A percentile compares a stretch with the other conserved stretches of the same genome.
Evolutionary conservation across 106 monocot genomes (phyloP).

Genomic region (Alisma plantagoaquatica): DNA sequence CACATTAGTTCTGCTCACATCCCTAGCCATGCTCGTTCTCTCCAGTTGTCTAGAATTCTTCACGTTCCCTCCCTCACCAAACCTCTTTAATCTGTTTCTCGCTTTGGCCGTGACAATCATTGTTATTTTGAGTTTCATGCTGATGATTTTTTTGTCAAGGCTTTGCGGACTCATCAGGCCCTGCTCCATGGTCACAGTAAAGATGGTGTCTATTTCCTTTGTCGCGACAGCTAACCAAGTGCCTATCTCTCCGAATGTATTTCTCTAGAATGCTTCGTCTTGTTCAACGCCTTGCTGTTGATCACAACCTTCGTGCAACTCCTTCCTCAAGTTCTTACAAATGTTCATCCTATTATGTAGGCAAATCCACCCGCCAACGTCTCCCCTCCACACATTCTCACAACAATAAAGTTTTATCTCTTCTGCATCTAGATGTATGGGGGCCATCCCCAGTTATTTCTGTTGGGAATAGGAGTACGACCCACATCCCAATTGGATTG

Average conservation of each 20-base stretch:
- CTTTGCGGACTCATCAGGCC: too few species aligned
- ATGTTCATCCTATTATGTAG: too few species aligned
- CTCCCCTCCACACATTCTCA: too few species aligned
- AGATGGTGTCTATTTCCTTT: background rate
- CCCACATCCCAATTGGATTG: too few species aligned
- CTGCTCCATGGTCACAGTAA: background rate
- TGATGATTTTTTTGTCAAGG: background rate
- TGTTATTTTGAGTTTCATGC: slow-evolving; percentile 6
- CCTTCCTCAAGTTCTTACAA: too few species aligned
- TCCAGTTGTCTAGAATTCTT: background rate
- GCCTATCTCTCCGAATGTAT: background rate
- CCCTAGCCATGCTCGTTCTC: background rate
- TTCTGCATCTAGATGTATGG: too few species aligned
- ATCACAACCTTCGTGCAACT: too few species aligned
- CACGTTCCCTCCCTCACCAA: too few species aligned
- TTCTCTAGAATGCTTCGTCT: background rate
- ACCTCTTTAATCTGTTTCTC: background rate
- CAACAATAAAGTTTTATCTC: too few species aligned
- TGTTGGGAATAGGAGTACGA: too few species aligned
- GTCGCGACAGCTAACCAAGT: background rate
- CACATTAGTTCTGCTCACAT: background rate
- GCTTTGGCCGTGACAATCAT: background rate
- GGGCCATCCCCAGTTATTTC: too few species aligned
- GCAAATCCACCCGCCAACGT: too few species aligned
- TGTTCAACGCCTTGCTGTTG: background rate